Evolutionary conservation across 2,329 filamentous ascomycete genomes (phyloP).

Genomic region (Colletotrichum liaoningense): DNA sequence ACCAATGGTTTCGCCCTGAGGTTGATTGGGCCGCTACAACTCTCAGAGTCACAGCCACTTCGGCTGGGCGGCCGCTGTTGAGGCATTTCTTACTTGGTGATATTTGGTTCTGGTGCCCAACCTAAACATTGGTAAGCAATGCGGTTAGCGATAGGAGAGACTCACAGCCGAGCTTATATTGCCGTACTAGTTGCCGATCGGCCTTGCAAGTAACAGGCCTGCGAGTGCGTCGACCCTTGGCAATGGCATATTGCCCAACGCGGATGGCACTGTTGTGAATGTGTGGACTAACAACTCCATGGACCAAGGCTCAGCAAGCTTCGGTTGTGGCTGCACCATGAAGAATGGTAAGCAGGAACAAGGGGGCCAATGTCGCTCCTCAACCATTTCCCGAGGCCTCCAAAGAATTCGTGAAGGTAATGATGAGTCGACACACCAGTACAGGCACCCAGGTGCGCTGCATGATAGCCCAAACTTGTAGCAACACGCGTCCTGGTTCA

Average conservation of each 20-base stretch:
- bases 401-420: not conserved
- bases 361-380: not conserved
- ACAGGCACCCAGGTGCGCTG: not conserved
- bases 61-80: not conserved
- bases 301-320: not conserved
- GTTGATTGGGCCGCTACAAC: slow-evolving; percentile 13
- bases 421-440: not conserved
- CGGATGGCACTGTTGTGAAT: not conserved
- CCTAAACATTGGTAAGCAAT: not conserved
- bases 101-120: not conserved
- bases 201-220: not conserved
- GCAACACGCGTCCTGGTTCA: slow-evolving; percentile 13
- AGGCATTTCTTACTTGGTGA: slow-evolving; percentile 4
- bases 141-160: not conserved
- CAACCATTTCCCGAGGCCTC: slow-evolving; percentile 16
- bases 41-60: not conserved
- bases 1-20: not conserved
- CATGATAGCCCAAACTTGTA: slow-evolving; percentile 20
- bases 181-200: slow-evolving; percentile 3
- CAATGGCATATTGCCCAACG: not conserved
- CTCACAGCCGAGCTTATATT: not conserved
- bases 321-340: not conserved
- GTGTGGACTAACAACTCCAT: not conserved
- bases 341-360: not conserved
- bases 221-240: not conserved